phyloP scores from a whole-genome alignment of 1,139 yeast genomes.

The Blastobotrys elegans region DNA sequence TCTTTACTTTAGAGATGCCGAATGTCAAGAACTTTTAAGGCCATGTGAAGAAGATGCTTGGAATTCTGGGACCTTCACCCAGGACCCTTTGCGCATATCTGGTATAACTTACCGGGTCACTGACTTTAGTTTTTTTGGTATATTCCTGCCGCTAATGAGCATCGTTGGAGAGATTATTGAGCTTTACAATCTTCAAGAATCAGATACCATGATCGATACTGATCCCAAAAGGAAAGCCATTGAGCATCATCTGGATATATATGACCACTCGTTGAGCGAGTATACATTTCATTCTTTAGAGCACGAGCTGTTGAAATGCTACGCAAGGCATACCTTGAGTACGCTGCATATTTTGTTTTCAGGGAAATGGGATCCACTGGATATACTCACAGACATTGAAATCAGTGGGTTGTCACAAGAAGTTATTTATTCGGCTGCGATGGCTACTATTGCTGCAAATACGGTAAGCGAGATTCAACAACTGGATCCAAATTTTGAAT shows the following conservation, averaged over 20 bases:
- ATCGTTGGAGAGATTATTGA: slow-evolving; percentile 1
- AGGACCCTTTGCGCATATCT: not conserved
- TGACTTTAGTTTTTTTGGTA: not conserved
- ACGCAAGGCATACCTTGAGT: slow-evolving; percentile 1
- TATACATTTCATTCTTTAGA: not conserved
- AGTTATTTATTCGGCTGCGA: slow-evolving; percentile 2
- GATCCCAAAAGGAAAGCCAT: not conserved
- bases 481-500: not conserved
- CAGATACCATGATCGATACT: not conserved
- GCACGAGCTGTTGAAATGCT: not conserved
- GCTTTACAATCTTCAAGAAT: not conserved
- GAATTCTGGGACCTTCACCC: not conserved
- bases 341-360: slow-evolving; percentile 1
- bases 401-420: not conserved
- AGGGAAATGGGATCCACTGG: slow-evolving; percentile 4
- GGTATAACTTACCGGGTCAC: not conserved
- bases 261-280: not conserved
- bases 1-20: not conserved
- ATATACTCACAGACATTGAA: not conserved
- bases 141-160: not conserved
- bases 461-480: not conserved
- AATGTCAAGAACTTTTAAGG: not conserved
- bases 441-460: slow-evolving; percentile 2
- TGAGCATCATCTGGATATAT: not conserved
- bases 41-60: not conserved